These are phyloP conservation scores for Geoglossum cookeanum DNA, from an alignment of 2,329 filamentous ascomycete species.

Conservation along the genomic window DNA sequence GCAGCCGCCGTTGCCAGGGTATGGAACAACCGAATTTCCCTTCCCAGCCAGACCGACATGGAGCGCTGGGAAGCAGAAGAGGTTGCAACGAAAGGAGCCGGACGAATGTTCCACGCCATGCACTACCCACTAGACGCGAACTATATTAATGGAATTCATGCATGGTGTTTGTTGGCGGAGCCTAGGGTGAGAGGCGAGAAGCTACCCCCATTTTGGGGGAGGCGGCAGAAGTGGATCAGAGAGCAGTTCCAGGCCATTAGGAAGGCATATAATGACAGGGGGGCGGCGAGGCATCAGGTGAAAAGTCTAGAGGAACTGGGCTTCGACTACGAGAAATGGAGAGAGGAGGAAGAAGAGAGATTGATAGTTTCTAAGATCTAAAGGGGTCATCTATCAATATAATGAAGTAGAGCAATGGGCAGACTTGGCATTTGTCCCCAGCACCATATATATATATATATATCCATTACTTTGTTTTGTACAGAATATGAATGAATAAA, in stretches of 20 bases:
- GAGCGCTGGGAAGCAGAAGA: conserved; percentile 14
- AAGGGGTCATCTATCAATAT: too few relatives aligned
- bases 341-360: conserved; percentile 3
- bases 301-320: conserved; percentile 54
- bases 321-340: conserved; percentile 34
- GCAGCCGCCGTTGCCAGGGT: conserved; percentile 16
- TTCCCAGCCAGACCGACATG: conserved; percentile 12
- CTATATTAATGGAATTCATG: conserved; percentile 3
- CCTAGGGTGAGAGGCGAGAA: conserved; percentile 32
- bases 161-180: conserved; percentile 4
- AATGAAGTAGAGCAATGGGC: too few relatives aligned
- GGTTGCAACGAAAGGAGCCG: conserved; percentile 11
- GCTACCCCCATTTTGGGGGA: conserved; percentile 49
- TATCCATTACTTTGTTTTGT: too few relatives aligned
- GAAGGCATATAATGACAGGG: conserved; percentile 47
- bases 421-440: too few relatives aligned
- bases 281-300: conserved; percentile 36
- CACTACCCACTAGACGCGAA: conserved; percentile 3
- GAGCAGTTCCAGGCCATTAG: conserved; percentile 49
- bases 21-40: conserved; percentile 12
- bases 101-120: conserved; percentile 12
- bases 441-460: too few relatives aligned
- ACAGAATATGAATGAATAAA: too few relatives aligned
- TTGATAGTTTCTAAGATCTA: too few relatives aligned
- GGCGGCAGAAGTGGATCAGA: conserved; percentile 53